These are phyloP conservation scores for Tricladium varicosporioides DNA, from an alignment of 2,329 filamentous ascomycete species.

Conservation along the genomic window DNA sequence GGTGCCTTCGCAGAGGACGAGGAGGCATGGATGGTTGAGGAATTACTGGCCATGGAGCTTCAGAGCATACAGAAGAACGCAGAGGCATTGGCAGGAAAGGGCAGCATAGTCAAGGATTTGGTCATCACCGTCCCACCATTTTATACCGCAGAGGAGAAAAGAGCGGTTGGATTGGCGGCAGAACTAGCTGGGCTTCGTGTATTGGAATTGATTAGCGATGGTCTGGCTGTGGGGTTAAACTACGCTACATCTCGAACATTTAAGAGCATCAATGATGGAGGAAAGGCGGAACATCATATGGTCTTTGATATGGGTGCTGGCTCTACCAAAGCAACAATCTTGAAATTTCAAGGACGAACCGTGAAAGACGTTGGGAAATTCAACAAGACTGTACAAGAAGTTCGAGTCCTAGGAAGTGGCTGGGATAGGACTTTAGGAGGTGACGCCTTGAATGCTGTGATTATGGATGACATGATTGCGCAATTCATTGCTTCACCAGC, in stretches of 20 bases:
- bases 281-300: constrained; percentile 85
- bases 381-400: constrained; percentile 96
- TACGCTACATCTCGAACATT: constrained; percentile 92
- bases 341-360: constrained; percentile 83
- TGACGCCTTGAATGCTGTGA: constrained; percentile 81
- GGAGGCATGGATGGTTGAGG: constrained; percentile 77
- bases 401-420: constrained; percentile 80
- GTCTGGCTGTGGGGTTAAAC: constrained; percentile 88
- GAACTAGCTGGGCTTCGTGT: constrained; percentile 86
- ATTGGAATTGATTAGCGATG: constrained; percentile 82
- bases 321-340: constrained; percentile 83
- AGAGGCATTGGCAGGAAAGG: constrained; percentile 75
- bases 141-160: constrained; percentile 87
- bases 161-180: constrained; percentile 79
- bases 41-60: constrained; percentile 93
- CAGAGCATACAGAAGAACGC: constrained; percentile 90
- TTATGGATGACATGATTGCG: constrained; percentile 83
- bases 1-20: constrained; percentile 59
- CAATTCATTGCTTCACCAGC: constrained; percentile 72
- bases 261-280: constrained; percentile 76
- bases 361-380: constrained; percentile 90
- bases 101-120: constrained; percentile 70
- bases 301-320: constrained; percentile 98
- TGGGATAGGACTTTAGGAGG: constrained; percentile 92
- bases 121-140: constrained; percentile 90